Conservation (phyloP, 2,329 filamentous ascomycete genomes). For the Alternaria brassicae region DNA sequence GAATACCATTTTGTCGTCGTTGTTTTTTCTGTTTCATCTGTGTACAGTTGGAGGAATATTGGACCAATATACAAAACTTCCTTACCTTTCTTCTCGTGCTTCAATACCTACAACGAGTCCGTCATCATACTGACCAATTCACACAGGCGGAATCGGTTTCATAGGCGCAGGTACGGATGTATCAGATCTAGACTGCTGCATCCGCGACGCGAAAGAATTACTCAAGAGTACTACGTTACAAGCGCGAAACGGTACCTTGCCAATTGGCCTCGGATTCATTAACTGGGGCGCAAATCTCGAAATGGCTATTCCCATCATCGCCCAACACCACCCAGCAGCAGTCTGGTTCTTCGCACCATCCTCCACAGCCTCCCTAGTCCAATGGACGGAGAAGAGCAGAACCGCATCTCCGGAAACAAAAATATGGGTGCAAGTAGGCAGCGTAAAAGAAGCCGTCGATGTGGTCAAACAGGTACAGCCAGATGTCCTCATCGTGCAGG, state of each 20-base stretch:
- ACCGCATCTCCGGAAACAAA: conserved; percentile 49
- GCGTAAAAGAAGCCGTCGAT: conserved; percentile 62
- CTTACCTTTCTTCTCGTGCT: neutral
- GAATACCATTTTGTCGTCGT: neutral
- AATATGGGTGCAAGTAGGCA: conserved; percentile 69
- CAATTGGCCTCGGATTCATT: conserved; percentile 69
- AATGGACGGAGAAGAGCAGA: conserved; percentile 43
- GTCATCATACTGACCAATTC: neutral
- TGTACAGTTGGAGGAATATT: accelerated
- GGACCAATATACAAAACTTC: too few relatives aligned
- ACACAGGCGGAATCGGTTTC: conserved; percentile 56
- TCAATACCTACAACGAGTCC: neutral
- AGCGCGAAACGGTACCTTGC: conserved; percentile 44
- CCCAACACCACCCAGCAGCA: conserved; percentile 62
- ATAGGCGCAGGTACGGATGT: conserved; percentile 55
- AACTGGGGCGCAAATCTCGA: conserved; percentile 59
- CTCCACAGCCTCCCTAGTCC: conserved; percentile 41
- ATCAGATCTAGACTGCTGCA: conserved; percentile 41
- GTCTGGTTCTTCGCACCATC: conserved; percentile 70
- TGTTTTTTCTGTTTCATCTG: neutral
- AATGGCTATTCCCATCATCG: conserved; percentile 59
- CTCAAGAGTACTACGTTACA: conserved; percentile 23
- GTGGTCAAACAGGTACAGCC: conserved; percentile 56
- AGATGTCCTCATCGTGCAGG: conserved; percentile 69
- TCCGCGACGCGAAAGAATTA: conserved; percentile 34